Base-by-base conservation (phyloP, 2,329 filamentous ascomycete species). In the Colletotrichum tabaci region DNA sequence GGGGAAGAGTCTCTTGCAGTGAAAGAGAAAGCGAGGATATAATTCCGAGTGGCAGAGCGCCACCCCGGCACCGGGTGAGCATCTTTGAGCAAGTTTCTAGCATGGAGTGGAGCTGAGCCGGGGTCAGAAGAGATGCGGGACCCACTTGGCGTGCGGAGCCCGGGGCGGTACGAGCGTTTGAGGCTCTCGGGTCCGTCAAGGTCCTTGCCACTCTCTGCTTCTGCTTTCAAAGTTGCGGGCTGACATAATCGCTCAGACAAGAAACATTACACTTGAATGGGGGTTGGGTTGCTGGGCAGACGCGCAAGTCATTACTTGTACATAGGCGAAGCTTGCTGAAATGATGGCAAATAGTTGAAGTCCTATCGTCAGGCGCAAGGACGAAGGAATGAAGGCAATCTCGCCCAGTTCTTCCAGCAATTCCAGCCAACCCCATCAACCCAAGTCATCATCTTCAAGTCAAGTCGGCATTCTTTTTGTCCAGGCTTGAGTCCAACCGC, bases 1-100 rank as follows among this genome's bases (percentile, higher is more conserved):
- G 35, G 9, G 8, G 35, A 38, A 38, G 23, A 44, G 8, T 26
- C 21, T n/a, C 30, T 21, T 40, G 18, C 44, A n/a, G 16, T 18
- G 44, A n/a, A 9, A 46, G 3, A n/a, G n/a, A 8, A n/a, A 47
- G 18, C n/a, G 18, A 47, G 44, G 9, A 18, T 9, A 9, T 38
- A 35, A 35, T 9, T 46, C 44, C 2, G 16, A 46, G 16, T 18
- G 13, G n/a, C 16, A 30, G 15, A 15, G 26, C 26, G 30, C 50
- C 2, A 21, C 13, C 23, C 15, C 10, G 10, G 50, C 12, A 52
- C 23, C 2, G n/a, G n/a, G 2, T 80, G 80, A 81, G 80, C 80
- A 81, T 67, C 65, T 80, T 80, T 82, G 80, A 81, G 80, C 80
- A 82, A 74, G 77, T 82, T 81, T 81, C 55, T 67, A 57, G 35